Evolutionary conservation across 305 asterid genomes (phyloP), one percentile per base, ranked within the genome.

Genomic region (Fraxinus latifolia): DNA sequence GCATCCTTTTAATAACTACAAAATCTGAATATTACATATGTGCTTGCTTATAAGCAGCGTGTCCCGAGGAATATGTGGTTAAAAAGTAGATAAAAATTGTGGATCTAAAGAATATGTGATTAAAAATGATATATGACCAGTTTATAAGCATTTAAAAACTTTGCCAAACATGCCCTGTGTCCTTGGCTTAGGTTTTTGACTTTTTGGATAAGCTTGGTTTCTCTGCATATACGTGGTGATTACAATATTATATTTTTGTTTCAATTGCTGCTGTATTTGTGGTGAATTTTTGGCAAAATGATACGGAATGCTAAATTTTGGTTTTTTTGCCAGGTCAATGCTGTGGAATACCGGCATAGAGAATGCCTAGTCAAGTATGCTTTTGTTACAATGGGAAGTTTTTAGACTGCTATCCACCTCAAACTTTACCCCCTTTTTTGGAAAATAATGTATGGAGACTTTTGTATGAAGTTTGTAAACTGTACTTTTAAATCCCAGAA

Each of bases 321-420:
- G 25, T 60, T 87, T 84, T 87, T 84, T 81, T 77, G 44, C 82
- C 90, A 85, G 88, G 90, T 85, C 77, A 85, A 80, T 83, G 65
- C 53, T 55, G 44, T 21, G 2, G 33, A 36, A 34, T 78, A 77
- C 78, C 23, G 76, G 85, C 77, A 36, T 72, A 32, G 78, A 67
- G 58, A 81, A 67, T 23, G 34, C 34, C 36, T 27, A 67, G 36
- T 27, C 9, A 11, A 23, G 14, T 67, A 27, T 67, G 74, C 36
- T 9, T 60, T 83, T 53, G 53, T 82, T 68, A 81, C 58, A 65
- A 80, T 42, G 77, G 33, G 47, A 73, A 50, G 86, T 47, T 82
- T 19, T 37, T 79, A 60, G 71, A 77, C 84, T 70, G 8, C 74
- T 23, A 67, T 78, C 79, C 58, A 21, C 53, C 81, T 75, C 29